Base-by-base conservation (phyloP, 148 eudicot genomes). In the Vaccinium vitisidaea region DNA sequence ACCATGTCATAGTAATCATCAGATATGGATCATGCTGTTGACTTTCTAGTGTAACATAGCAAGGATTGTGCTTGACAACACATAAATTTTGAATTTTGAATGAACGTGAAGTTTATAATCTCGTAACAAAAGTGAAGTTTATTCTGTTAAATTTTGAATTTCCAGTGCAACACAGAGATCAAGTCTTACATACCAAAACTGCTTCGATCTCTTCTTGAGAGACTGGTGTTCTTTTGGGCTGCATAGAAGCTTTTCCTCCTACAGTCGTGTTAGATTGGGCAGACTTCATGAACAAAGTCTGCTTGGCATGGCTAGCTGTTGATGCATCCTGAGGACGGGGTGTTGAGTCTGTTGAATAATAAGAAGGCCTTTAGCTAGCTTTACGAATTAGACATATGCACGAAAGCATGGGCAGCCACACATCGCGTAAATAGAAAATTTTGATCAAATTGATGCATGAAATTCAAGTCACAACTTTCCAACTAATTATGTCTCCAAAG, bases 201-300 rank as follows among this genome's bases (percentile, higher is more conserved):
- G 94, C 88, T 80, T 96, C 99, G 67, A 96, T 96, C 92, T 96
- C 99, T 39, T 90, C 98, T 84, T 89, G 92, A 39, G 99, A 87
- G 27, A 96, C 84, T 48, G 97, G 97, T 58, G 93, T 88, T 87
- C 97, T 86, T 88, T 92, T 96, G 84, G 98, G 99, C 89, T 96
- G 99, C 86, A 86, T 87, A 83, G 99, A 93, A 78, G 99, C 99
- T 89, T 88, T 96, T 73, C 99, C 98, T 80, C 90, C 92, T 43
- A 88, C 85, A 83, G 90, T 88, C 77, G 84, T 75, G 86, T 84
- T 84, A 49, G 96, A 85, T 61, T 88, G 85, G 79, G 91, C 86
- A 53, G 91, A 82, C 89, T 90, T 87, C 19, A 91, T 88, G 71
- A 94, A 83, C 77, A 91, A 90, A 32, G 87, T 89, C 50, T 87